phyloP scores from a whole-genome alignment of 2,329 filamentous ascomycete genomes.

The Beauveria caledonica region DNA sequence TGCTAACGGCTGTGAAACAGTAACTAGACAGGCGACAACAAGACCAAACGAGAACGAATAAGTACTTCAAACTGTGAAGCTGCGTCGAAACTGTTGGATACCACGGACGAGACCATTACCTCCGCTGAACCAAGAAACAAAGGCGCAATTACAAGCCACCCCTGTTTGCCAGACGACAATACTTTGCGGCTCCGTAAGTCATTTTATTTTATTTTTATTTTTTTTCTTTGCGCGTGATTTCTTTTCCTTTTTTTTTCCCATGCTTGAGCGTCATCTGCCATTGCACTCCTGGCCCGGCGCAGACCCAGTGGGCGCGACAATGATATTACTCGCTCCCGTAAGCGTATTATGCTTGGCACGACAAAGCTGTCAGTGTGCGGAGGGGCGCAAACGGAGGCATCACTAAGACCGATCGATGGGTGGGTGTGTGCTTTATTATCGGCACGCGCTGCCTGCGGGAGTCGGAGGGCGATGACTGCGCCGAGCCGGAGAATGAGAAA shows the following conservation, averaged over 20 bases:
- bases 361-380: background rate
- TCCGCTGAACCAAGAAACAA: background rate
- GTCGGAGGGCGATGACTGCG: background rate
- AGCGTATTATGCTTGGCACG: slow-evolving; percentile 10
- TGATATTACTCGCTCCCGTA: slow-evolving; percentile 8
- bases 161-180: background rate
- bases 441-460: background rate
- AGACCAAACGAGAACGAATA: background rate
- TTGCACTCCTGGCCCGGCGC: background rate
- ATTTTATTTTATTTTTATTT: background rate
- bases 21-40: background rate
- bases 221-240: background rate
- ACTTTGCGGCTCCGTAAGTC: background rate
- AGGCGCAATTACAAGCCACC: background rate
- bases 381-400: background rate
- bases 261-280: background rate
- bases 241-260: background rate
- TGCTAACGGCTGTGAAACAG: background rate
- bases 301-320: background rate
- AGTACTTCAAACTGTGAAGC: background rate
- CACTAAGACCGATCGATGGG: background rate
- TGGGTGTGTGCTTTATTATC: background rate
- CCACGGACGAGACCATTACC: background rate
- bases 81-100: background rate
- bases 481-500: background rate